Conservation (phyloP, 345 rosid genomes). For the Streptanthus diversifolius region DNA sequence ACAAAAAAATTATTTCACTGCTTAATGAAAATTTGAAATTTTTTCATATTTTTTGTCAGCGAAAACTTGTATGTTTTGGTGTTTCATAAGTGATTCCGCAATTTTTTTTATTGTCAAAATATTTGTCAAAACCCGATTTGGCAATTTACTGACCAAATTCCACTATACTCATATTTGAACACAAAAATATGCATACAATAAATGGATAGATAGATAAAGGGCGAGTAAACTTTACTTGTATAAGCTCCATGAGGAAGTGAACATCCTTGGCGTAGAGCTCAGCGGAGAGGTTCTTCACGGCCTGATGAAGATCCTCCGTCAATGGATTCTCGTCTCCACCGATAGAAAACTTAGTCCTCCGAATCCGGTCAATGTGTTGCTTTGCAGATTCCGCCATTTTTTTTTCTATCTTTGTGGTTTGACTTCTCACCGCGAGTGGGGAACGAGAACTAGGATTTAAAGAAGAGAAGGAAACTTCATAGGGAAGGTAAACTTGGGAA, state of each 20-base stretch:
- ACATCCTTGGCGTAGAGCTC: slow-evolving; percentile 69
- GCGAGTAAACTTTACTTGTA: slow-evolving; percentile 44
- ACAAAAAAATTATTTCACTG: too few relatives aligned
- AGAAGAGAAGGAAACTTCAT: slow-evolving; percentile 5
- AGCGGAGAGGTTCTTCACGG: slow-evolving; percentile 59
- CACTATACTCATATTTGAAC: too few relatives aligned
- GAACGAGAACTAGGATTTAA: not conserved
- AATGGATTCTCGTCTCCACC: slow-evolving; percentile 52
- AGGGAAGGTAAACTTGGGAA: not conserved
- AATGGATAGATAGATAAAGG: not conserved
- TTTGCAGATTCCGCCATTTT: slow-evolving; percentile 29
- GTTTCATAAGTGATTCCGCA: too few relatives aligned
- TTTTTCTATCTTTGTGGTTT: not conserved
- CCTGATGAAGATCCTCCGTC: slow-evolving; percentile 57
- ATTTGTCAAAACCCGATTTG: too few relatives aligned
- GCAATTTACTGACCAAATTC: too few relatives aligned
- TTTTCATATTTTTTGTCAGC: too few relatives aligned
- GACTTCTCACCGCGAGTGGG: not conserved
- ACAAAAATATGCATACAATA: too few relatives aligned
- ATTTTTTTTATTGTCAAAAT: too few relatives aligned
- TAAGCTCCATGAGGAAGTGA: slow-evolving; percentile 71
- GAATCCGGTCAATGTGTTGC: slow-evolving; percentile 48
- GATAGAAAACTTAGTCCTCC: slow-evolving; percentile 49
- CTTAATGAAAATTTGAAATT: too few relatives aligned
- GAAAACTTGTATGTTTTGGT: too few relatives aligned